Conservation (phyloP, 805 yeast species). For the Cyberlindnera mycetangii region DNA sequence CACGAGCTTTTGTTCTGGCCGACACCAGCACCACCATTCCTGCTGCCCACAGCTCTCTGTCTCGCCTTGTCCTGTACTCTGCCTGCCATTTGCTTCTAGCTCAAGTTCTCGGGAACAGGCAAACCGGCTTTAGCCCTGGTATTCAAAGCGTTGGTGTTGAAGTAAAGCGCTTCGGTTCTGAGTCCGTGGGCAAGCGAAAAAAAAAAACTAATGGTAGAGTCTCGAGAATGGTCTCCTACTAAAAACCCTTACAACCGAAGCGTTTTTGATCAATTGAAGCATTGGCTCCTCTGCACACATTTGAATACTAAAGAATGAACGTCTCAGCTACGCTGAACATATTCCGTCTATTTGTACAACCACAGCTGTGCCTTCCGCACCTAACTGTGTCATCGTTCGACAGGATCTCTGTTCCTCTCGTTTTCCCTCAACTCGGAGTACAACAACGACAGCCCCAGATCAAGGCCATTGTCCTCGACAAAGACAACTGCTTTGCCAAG, state of each 20-base stretch:
- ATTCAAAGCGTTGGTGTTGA: too few relatives aligned
- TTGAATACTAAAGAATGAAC: conserved; percentile 42
- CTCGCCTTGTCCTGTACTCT: conserved; percentile 12
- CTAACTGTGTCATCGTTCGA: conserved; percentile 53
- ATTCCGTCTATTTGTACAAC: conserved; percentile 54
- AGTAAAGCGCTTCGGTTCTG: too few relatives aligned
- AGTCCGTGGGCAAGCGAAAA: too few relatives aligned
- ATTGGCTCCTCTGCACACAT: too few relatives aligned
- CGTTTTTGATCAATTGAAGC: too few relatives aligned
- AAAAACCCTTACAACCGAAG: too few relatives aligned
- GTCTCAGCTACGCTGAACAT: conserved; percentile 76
- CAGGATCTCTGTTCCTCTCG: conserved; percentile 53
- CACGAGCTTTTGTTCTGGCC: conserved; percentile 10
- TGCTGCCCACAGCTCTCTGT: conserved; percentile 9
- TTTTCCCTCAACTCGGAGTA: conserved; percentile 23
- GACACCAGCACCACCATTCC: background rate
- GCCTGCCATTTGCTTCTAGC: too few relatives aligned
- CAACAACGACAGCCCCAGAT: conserved; percentile 34
- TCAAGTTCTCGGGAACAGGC: too few relatives aligned
- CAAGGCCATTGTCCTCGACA: conserved; percentile 82
- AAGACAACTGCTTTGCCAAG: conserved; percentile 91
- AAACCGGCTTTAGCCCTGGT: too few relatives aligned
- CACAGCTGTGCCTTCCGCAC: conserved; percentile 71
- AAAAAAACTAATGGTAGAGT: too few relatives aligned
- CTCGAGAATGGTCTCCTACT: too few relatives aligned